Conservation (phyloP, 352 stramenopile genomes). For the Globisporangium solare region DNA sequence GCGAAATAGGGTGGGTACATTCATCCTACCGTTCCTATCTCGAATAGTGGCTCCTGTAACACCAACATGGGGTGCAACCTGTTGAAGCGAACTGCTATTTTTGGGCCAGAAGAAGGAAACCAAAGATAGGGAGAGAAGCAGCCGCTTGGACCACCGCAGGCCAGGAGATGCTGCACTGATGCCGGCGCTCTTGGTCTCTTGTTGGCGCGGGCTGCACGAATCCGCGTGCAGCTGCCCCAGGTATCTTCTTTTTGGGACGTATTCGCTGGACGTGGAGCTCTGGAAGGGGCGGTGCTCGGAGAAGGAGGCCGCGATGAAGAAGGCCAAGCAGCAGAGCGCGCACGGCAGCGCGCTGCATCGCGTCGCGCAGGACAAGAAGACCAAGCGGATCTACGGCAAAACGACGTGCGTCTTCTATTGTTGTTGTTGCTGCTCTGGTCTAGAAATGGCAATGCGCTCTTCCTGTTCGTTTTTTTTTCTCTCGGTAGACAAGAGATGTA, state of each 20-base stretch:
- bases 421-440: neutral
- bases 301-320: conserved; percentile 24
- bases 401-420: conserved; percentile 31
- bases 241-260: conserved; percentile 23
- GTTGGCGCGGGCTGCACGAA: neutral
- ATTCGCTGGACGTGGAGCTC: conserved; percentile 51
- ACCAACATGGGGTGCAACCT: neutral
- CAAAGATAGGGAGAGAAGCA: neutral
- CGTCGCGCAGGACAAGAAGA: conserved; percentile 28
- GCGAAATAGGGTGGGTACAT: neutral
- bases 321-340: conserved; percentile 20
- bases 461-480: too few relatives aligned
- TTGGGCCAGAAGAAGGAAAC: neutral
- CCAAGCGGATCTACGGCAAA: conserved; percentile 55
- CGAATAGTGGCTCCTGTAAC: conserved; percentile 4
- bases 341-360: conserved; percentile 14
- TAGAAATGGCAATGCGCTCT: neutral
- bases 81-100: neutral
- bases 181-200: neutral
- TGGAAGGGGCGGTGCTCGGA: conserved; percentile 39
- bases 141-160: neutral
- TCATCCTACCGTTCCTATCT: neutral
- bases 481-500: conserved; percentile 60
- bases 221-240: neutral
- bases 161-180: neutral